phyloP scores from a whole-genome alignment of 2,329 filamentous ascomycete species.

The Fusarium staphyleae region DNA sequence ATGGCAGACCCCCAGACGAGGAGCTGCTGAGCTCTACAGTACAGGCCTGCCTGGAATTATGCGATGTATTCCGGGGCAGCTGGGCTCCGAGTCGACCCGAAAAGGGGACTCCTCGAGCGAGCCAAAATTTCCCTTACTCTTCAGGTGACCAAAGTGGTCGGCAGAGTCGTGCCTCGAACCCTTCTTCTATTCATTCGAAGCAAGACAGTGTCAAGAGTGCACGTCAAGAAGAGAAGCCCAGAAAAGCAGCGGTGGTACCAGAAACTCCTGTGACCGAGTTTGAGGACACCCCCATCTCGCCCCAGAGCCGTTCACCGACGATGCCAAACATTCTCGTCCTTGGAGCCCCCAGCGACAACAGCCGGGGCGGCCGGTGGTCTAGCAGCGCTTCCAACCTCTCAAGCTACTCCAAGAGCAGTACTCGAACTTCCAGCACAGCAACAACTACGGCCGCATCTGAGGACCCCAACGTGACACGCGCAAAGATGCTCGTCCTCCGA shows the following conservation, averaged over 20 bases:
- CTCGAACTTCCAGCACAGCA: constrained; percentile 72
- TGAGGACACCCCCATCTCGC: constrained; percentile 86
- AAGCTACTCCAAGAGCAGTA: constrained; percentile 75
- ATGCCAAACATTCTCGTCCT: constrained; percentile 90
- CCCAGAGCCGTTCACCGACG: constrained; percentile 75
- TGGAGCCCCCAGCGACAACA: constrained; percentile 68
- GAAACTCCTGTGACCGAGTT: constrained; percentile 97
- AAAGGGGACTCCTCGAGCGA: constrained; percentile 82
- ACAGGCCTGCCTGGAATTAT: constrained; percentile 93
- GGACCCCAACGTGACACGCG: constrained; percentile 76
- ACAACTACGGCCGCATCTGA: constrained; percentile 74
- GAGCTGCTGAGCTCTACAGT: constrained; percentile 87
- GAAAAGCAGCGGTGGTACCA: constrained; percentile 63
- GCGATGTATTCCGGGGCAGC: constrained; percentile 89
- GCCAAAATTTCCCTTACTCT: constrained; percentile 74
- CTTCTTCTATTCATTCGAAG: constrained; percentile 59
- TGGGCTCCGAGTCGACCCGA: constrained; percentile 91
- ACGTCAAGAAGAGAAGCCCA: constrained; percentile 56
- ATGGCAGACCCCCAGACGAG: constrained; percentile 76
- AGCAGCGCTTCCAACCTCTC: constrained; percentile 82
- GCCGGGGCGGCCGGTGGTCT: constrained; percentile 77
- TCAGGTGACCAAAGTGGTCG: constrained; percentile 57
- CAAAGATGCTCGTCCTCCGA: constrained; percentile 82
- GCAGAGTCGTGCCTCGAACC: constrained; percentile 59
- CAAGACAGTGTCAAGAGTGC: constrained; percentile 59